Conservation (phyloP, 2,329 filamentous ascomycete genomes). For the Elsinoe necatrix region DNA sequence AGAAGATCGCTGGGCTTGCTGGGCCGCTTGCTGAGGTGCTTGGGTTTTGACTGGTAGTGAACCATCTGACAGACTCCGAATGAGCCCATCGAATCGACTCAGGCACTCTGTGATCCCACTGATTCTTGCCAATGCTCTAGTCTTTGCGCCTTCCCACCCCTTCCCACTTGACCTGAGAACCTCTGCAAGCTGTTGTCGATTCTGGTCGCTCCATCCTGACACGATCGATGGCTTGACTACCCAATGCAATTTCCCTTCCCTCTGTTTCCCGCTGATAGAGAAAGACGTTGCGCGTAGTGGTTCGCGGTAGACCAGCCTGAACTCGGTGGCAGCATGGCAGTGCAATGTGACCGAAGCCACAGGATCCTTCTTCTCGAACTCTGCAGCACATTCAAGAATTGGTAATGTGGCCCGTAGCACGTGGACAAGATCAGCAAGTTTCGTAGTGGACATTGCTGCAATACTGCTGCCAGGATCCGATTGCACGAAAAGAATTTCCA, state of each 20-base stretch:
- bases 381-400: conserved; percentile 53
- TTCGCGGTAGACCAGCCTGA: conserved; percentile 34
- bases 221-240: conserved; percentile 27
- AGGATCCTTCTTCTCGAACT: conserved; percentile 42
- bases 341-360: conserved; percentile 24
- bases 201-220: conserved; percentile 19
- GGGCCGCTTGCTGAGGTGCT: not conserved
- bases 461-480: not conserved
- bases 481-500: conserved; percentile 2
- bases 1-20: not conserved
- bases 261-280: conserved; percentile 29
- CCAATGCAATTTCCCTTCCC: conserved; percentile 31
- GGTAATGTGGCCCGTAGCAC: conserved; percentile 54
- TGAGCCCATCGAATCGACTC: conserved; percentile 30
- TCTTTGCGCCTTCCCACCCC: conserved; percentile 33
- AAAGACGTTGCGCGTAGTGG: conserved; percentile 32
- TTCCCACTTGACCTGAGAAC: conserved; percentile 27
- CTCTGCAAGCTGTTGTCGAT: conserved; percentile 29
- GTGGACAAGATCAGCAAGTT: conserved; percentile 49
- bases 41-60: not conserved
- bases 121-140: conserved; percentile 31
- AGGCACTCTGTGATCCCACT: conserved; percentile 31
- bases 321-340: conserved; percentile 29
- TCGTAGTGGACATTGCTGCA: conserved; percentile 35
- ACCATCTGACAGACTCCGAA: conserved; percentile 22